Evolutionary conservation across 768 basidiomycete species (phyloP), one percentile per base, ranked within the genome.

Genomic region (Tulasnella sp.): DNA sequence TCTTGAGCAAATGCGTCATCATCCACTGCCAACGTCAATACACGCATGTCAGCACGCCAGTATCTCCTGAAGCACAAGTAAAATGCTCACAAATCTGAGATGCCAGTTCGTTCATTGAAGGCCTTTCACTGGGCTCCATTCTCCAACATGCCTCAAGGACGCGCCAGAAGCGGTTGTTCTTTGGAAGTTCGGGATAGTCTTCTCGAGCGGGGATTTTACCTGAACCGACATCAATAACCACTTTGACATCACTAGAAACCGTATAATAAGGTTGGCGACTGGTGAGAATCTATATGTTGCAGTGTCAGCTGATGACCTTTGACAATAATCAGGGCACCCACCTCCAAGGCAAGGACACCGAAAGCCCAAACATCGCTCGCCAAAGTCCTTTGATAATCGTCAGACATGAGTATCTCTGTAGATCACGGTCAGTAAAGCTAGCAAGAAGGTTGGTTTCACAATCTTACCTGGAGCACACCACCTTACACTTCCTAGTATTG

Each of bases 331-430:
- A n/a, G n/a, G 10, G 39, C 19, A 6, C 39, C 27, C 10, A 40
- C 39, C 39, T 51, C 49, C 31, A 51, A 42, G 15, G 49, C 37
- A 1, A 51, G 29, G n/a, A 29, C 37, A 8, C 28, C 49, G 20
- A 51, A 51, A 12, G 49, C 49, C 49, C 49, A 51, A n/a, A 51
- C 39, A 31, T 51, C 49, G 10, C 40, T 51, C 20, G 49, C 49
- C 5, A 41, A 42, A 2, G 49, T 51, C 31, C 32, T 51, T 7
- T 32, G 15, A 22, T 28, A 29, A 16, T 27, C 39, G 19, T 41
- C 39, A 6, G 37, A 27, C 7, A n/a, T 24, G 4, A 41, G 29
- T 5, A 51, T 27, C 44, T 51, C 49, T 51, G 4, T 39, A 4
- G 10, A 20, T 12, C 34, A 35, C 12, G 12, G 39, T n/a, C n/a